phyloP scores from a whole-genome alignment of 345 rosid species.

The Lenwebbia sp. region DNA sequence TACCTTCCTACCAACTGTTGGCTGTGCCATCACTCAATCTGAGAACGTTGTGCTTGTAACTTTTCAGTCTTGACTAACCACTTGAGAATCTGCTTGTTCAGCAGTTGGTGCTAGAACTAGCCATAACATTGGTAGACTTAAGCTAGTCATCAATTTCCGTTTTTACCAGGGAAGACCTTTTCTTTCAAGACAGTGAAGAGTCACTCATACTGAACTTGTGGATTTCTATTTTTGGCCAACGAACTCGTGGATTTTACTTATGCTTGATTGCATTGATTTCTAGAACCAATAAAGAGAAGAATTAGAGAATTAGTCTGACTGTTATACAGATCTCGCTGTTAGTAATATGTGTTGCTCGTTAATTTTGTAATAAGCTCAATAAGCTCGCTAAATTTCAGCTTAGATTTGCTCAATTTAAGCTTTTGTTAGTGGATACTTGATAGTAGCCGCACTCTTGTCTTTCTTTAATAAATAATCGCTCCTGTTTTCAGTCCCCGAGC shows the following conservation, averaged over 20 bases:
- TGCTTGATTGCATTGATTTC: neutral
- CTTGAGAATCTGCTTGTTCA: neutral
- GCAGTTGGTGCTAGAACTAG: neutral
- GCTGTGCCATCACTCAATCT: neutral
- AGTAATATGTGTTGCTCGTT: neutral
- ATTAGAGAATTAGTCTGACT: neutral
- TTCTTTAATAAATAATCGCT: neutral
- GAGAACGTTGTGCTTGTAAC: neutral
- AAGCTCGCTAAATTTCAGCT: neutral
- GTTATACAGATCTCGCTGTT: neutral
- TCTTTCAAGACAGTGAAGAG: neutral
- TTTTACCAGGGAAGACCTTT: neutral
- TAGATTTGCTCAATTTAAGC: neutral
- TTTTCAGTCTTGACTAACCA: neutral
- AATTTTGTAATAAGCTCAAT: neutral
- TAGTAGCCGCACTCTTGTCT: neutral
- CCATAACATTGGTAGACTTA: neutral
- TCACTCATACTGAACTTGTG: neutral
- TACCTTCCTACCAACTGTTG: neutral
- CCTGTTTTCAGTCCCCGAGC: slow-evolving; percentile 42
- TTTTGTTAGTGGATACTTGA: neutral
- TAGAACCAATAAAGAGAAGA: neutral
- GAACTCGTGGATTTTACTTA: neutral
- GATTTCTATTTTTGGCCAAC: neutral
- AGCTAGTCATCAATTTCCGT: neutral